Base-by-base conservation (phyloP, 2,329 filamentous ascomycete genomes). In the Penicillium psychrosexuale region DNA sequence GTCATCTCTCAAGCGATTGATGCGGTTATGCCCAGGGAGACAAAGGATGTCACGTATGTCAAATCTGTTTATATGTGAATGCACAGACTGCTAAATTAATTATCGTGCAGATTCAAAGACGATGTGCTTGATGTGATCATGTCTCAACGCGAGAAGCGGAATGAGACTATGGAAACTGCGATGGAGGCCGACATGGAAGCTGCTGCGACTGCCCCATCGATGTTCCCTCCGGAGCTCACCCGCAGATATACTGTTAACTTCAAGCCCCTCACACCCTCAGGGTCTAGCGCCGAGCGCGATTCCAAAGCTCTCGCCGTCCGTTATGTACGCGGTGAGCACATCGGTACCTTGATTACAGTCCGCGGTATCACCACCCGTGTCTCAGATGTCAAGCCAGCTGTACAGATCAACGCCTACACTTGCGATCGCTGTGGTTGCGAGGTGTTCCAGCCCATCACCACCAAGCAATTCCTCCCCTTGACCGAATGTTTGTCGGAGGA, bases 381-480 rank as follows among this genome's bases (percentile, higher is more conserved):
- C 1, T 97, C 94, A 2, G 94, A 99, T 69, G 94, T 99, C 66
- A 99, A 99, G 80, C 94, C 94, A 36, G 86, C 94, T 11, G 90
- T 97, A n/a, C 89, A 93, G 70, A 95, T 99, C 69, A 97, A 96
- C 72, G 94, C 94, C 36, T 99, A 99, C 75, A 94, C 92, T 50
- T 99, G 94, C 76, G 94, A 99, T 74, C 87, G 91, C 58, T 99
- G 94, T 69, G 94, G 94, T 55, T 92, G 89, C 71, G 94, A 99
- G 75, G 93, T 99, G 68, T 99, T 97, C 82, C 94, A 99, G 76
- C 93, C 95, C 3, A 84, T 99, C 66, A 90, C 85, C 54, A 88
- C 91, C 53, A 97, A 92, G 75, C 90, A 95, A 64, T 99, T 91
- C 69, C 88, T 90, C 1, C 94, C 94, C 3, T 79, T 99, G 59